Evolutionary conservation across 2,329 filamentous ascomycete genomes (phyloP).

Genomic region (Fusarium nygamai): DNA sequence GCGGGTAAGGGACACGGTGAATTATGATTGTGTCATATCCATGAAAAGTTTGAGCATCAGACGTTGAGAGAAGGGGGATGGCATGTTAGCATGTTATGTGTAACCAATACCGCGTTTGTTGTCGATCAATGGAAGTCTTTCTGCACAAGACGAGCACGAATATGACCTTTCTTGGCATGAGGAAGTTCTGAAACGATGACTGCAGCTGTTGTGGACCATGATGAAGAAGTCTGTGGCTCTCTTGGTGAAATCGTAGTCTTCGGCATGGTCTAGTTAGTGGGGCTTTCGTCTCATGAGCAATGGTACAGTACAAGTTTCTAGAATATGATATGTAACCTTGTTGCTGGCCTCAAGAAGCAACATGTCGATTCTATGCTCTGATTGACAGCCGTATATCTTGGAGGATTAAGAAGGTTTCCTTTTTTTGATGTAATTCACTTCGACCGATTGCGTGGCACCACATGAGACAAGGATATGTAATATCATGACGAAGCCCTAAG

Average conservation of each 20-base stretch:
- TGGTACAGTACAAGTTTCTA: neutral
- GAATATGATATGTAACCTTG: neutral
- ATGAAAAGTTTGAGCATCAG: neutral
- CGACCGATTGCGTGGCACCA: conserved; percentile 28
- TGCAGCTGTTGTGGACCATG: conserved; percentile 6
- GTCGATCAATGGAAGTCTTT: conserved; percentile 3
- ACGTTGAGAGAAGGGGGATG: neutral
- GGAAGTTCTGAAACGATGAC: conserved; percentile 1
- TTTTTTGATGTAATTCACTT: conserved; percentile 2
- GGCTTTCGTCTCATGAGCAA: neutral
- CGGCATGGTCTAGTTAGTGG: neutral
- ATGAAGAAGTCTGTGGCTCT: neutral
- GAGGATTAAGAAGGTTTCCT: neutral
- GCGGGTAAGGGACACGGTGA: neutral
- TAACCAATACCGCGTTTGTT: conserved; percentile 12
- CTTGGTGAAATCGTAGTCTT: neutral
- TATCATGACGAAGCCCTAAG: neutral
- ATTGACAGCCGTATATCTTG: neutral
- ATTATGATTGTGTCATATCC: neutral
- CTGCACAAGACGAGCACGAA: conserved; percentile 15
- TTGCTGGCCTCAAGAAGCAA: neutral
- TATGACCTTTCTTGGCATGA: conserved; percentile 6
- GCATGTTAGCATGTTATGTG: conserved; percentile 6
- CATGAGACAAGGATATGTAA: conserved; percentile 21
- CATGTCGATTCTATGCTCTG: neutral